These are phyloP conservation scores for Crotalaria pallida DNA, from an alignment of 306 rosid species.

Conservation along the genomic window DNA sequence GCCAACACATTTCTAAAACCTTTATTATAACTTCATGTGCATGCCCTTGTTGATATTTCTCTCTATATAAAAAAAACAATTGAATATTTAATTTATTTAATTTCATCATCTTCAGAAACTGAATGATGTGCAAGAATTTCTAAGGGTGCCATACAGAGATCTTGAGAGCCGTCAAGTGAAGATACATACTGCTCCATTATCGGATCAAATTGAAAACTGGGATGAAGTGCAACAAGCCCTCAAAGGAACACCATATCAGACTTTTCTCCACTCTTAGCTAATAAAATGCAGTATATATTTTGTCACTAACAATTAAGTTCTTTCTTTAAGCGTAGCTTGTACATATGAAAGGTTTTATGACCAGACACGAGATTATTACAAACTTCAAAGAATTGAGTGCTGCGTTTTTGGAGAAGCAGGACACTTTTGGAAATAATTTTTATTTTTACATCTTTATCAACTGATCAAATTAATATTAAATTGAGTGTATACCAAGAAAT, in stretches of 20 bases:
- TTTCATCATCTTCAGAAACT: constrained; percentile 41
- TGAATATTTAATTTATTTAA: background rate
- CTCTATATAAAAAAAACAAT: background rate
- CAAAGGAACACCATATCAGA: constrained; percentile 35
- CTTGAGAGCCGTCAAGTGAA: constrained; percentile 46
- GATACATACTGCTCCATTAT: constrained; percentile 49
- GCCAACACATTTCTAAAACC: too few relatives aligned
- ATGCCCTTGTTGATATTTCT: background rate
- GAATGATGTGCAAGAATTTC: constrained; percentile 53
- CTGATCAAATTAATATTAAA: too few relatives aligned
- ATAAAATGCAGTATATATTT: background rate
- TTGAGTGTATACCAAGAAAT: too few relatives aligned
- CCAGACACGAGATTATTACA: too few relatives aligned
- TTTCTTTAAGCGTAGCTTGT: too few relatives aligned
- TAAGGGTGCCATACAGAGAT: constrained; percentile 39
- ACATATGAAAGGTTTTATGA: too few relatives aligned
- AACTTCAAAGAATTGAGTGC: too few relatives aligned
- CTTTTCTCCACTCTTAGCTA: constrained; percentile 27
- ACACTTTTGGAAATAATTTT: too few relatives aligned
- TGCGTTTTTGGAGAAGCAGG: too few relatives aligned
- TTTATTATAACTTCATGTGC: too few relatives aligned
- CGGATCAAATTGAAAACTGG: constrained; percentile 54
- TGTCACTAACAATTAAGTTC: too few relatives aligned
- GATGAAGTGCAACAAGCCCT: constrained; percentile 36
- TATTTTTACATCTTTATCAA: too few relatives aligned